Percentiles rank a stretch among this genome's conserved stretches.
phyloP scores from a whole-genome alignment of 164 flowering plant genomes.

The Cinnamomum micranthum region DNA sequence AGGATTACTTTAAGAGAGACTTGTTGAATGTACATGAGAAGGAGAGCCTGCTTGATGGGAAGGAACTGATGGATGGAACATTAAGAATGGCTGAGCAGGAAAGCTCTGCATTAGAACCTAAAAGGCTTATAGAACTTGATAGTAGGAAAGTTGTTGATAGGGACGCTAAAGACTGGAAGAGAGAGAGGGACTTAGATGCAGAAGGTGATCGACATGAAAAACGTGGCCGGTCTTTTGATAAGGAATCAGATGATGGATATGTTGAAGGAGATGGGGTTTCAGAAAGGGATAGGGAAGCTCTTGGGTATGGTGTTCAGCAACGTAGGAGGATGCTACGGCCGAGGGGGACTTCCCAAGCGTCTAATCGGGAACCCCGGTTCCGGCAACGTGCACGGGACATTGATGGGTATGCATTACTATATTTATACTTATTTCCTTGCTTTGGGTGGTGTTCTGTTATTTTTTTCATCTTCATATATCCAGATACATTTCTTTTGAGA shows the following conservation, averaged over 20 bases:
- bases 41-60: slow-evolving; percentile 44
- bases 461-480: neutral
- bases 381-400: slow-evolving; percentile 53
- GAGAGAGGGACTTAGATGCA: slow-evolving; percentile 58
- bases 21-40: slow-evolving; percentile 46
- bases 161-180: slow-evolving; percentile 60
- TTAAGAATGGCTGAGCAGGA: slow-evolving; percentile 52
- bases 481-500: neutral
- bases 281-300: slow-evolving; percentile 70
- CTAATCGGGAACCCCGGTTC: slow-evolving; percentile 60
- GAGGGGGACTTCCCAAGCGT: slow-evolving; percentile 70
- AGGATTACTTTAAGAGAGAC: slow-evolving; percentile 60
- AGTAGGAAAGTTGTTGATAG: slow-evolving; percentile 51
- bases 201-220: slow-evolving; percentile 74
- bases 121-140: slow-evolving; percentile 57
- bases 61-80: slow-evolving; percentile 47
- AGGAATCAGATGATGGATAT: slow-evolving; percentile 74
- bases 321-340: slow-evolving; percentile 88
- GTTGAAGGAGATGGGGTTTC: slow-evolving; percentile 56
- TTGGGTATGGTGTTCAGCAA: slow-evolving; percentile 72
- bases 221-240: slow-evolving; percentile 49
- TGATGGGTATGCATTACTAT: slow-evolving; percentile 51
- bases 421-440: no score
- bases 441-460: neutral
- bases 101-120: slow-evolving; percentile 43